A percentile compares a stretch with the other conserved stretches of the same genome.
Evolutionary conservation across 73 alveolate genomes (phyloP).

Genomic region (Tetrahymena borealis): DNA sequence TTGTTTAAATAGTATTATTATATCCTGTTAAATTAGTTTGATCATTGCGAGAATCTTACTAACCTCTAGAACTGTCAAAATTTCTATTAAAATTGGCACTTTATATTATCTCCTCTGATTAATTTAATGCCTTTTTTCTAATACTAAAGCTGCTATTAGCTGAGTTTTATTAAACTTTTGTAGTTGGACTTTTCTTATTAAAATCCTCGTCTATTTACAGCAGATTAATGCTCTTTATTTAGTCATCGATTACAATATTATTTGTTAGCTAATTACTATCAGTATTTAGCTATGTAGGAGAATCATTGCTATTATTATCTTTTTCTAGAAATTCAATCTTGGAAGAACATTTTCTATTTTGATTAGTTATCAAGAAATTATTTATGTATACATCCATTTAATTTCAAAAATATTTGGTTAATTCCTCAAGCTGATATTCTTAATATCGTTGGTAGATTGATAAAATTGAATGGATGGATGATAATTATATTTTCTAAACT

Average conservation of each 20-base stretch:
- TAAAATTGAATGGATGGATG: too few species aligned
- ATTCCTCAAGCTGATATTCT: too few species aligned
- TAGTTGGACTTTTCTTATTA: not conserved
- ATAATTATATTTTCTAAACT: too few species aligned
- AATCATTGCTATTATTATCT: not conserved
- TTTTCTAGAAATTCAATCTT: not conserved
- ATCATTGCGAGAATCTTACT: not conserved
- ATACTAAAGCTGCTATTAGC: not conserved
- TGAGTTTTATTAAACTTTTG: not conserved
- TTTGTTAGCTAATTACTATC: not conserved
- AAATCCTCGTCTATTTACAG: not conserved
- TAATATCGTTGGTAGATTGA: too few species aligned
- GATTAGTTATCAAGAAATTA: not conserved
- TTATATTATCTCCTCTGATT: not conserved
- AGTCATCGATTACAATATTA: not conserved
- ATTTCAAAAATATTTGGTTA: too few species aligned
- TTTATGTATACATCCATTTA: not conserved
- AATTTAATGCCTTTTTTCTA: not conserved
- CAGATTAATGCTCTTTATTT: not conserved
- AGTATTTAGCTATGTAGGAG: not conserved
- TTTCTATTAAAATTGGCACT: not conserved
- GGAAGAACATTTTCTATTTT: not conserved
- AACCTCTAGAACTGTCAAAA: not conserved
- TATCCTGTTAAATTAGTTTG: not conserved
- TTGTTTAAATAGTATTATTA: not conserved